Percentiles rank a stretch among this genome's conserved stretches.
phyloP scores from a whole-genome alignment of 306 rosid genomes.

The Potentilla sterilis region DNA sequence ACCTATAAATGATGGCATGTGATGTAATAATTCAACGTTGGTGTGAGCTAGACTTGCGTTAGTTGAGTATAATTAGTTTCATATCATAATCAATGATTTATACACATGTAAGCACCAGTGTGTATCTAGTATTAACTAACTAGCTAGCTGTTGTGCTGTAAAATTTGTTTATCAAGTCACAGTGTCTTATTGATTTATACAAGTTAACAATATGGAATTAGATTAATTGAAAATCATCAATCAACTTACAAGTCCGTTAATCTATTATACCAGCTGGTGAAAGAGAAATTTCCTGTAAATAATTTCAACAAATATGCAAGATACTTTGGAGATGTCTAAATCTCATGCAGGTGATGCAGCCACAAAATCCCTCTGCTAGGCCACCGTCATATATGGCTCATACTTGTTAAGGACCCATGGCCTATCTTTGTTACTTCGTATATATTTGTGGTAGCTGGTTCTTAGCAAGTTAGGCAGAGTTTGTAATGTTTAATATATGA shows the following conservation, averaged over 20 bases:
- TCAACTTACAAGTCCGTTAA: too few relatives aligned
- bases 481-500: too few relatives aligned
- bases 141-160: neutral
- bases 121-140: neutral
- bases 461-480: neutral
- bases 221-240: too few relatives aligned
- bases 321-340: slow-evolving; percentile 34
- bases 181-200: too few relatives aligned
- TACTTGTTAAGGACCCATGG: slow-evolving; percentile 15
- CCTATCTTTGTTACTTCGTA: neutral
- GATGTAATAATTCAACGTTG: too few relatives aligned
- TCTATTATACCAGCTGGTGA: too few relatives aligned
- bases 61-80: too few relatives aligned
- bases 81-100: neutral
- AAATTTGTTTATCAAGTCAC: too few relatives aligned
- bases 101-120: neutral
- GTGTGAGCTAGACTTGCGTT: too few relatives aligned
- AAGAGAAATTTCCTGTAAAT: neutral
- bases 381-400: slow-evolving; percentile 15
- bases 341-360: slow-evolving; percentile 23
- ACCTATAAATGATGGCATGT: too few relatives aligned
- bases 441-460: neutral
- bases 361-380: slow-evolving; percentile 30
- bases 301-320: neutral
- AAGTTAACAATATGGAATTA: too few relatives aligned